Percentiles rank a stretch among this genome's conserved stretches.
Conservation (phyloP, 306 rosid genomes). For the Cicer judaicum region DNA sequence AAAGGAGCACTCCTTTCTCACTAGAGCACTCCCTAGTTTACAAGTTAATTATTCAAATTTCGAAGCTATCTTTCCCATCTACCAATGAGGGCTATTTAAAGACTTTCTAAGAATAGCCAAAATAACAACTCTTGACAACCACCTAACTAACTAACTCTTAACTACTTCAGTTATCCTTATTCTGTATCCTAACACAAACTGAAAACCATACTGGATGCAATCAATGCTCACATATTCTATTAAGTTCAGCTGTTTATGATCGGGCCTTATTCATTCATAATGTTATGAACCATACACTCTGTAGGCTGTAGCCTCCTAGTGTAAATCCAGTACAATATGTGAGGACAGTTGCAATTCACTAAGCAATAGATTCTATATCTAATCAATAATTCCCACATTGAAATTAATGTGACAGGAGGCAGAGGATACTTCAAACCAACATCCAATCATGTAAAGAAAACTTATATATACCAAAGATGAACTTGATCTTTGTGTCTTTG, state of each 20-base stretch:
- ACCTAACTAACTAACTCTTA: too few species aligned
- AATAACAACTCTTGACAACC: too few species aligned
- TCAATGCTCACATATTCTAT: conserved; percentile 1
- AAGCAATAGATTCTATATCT: conserved; percentile 21
- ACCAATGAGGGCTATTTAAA: too few species aligned
- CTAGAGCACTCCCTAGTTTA: too few species aligned
- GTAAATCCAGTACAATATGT: conserved; percentile 19
- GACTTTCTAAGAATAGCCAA: too few species aligned
- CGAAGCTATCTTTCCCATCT: too few species aligned
- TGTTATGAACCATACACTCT: conserved; percentile 13
- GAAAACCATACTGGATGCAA: conserved; percentile 8
- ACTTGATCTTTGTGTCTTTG: conserved; percentile 87
- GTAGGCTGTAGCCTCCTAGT: conserved; percentile 3
- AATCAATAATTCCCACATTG: conserved; percentile 13
- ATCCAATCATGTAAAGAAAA: background rate
- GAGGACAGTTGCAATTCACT: conserved; percentile 1
- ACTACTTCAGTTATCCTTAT: too few species aligned
- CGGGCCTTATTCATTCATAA: background rate
- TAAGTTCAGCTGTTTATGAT: background rate
- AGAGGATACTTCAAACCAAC: background rate
- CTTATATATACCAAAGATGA: conserved; percentile 79
- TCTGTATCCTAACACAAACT: background rate
- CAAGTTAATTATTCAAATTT: too few species aligned
- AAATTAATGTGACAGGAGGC: conserved; percentile 1
- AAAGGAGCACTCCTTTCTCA: too few species aligned